Conservation (phyloP, 176 grass and related monocot species). For the Puccinellia tenuiflora region DNA sequence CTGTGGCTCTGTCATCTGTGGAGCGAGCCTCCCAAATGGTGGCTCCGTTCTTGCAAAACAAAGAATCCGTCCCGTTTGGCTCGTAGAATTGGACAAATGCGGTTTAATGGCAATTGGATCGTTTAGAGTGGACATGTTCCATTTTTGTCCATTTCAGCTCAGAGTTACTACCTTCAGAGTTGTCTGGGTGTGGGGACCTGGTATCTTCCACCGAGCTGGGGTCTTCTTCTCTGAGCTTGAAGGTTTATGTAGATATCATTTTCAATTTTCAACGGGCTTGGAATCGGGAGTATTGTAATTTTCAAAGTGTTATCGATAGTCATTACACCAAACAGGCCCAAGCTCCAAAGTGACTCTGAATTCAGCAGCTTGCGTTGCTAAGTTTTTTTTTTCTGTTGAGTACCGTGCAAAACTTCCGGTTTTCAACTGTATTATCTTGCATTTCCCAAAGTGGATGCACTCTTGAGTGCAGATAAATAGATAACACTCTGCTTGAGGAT, state of each 20-base stretch:
- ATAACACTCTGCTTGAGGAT: not conserved
- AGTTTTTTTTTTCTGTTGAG: not conserved
- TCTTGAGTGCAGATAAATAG: not conserved
- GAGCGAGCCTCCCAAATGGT: not conserved
- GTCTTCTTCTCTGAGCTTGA: not conserved
- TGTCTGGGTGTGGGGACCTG: too few species aligned
- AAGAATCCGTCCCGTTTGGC: too few species aligned
- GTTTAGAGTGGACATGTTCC: not conserved
- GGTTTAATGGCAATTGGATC: too few species aligned
- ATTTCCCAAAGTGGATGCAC: not conserved
- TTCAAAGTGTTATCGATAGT: not conserved
- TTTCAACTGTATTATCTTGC: not conserved
- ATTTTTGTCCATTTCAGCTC: not conserved
- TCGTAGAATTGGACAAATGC: not conserved
- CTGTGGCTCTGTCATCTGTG: conserved; percentile 10
- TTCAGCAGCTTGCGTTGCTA: not conserved
- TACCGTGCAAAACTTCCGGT: not conserved
- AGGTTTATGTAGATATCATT: not conserved
- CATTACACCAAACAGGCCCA: not conserved
- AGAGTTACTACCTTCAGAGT: not conserved
- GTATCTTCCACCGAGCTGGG: not conserved
- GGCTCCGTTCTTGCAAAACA: not conserved
- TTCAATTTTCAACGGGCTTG: not conserved
- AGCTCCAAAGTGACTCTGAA: not conserved
- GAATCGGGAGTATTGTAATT: not conserved